Base-by-base conservation (phyloP, 768 basidiomycete species). In the Multifurca ochricompacta region DNA sequence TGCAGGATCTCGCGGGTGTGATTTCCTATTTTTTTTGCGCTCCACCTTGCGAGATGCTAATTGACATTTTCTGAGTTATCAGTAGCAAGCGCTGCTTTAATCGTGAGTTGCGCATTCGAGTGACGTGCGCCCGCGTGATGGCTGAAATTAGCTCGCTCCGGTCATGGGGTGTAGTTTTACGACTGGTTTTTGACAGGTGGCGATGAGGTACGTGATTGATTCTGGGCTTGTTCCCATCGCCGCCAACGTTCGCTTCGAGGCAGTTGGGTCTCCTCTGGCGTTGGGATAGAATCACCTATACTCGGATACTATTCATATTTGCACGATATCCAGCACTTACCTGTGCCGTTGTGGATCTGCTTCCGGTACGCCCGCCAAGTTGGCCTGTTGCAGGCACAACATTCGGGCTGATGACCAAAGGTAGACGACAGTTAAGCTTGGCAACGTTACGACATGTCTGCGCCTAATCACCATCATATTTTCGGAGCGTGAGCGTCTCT, bases 261-360 rank as follows among this genome's bases (percentile, higher is more conserved):
- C 30, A 59, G 58, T 13, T 36, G 5, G 21, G 7, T 4, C 58
- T 51, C n/a, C 43, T 57, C 23, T 58, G 49, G 58, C 44, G 49
- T 13, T 4, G 32, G 13, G 35, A 46, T 1, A 23, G 18, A 23
- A 36, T 23, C 37, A 34, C 23, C 9, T 52, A 31, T 42, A 7
- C 49, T 1, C 49, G 56, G 1, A 11, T 44, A 8, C 16, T 59
- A 14, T 59, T 58, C 50, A 3, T 58, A 1, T 2, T 40, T 27
- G 50, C 56, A 8, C 50, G 59, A 19, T 59, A 59, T 21, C 21
- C 59, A 11, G 55, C 49, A 16, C 34, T 59, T 13, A n/a, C 36
- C 14, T n/a, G 45, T 28, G 39, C 51, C 34, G 3, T 52, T 32
- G 0, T 58, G 18, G 21, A 21, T 37, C 10, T 58, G 28, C 11